A percentile compares a stretch with the other conserved stretches of the same genome.
Conservation (phyloP, 2,329 filamentous ascomycete genomes). For the Verticillium dahliae region DNA sequence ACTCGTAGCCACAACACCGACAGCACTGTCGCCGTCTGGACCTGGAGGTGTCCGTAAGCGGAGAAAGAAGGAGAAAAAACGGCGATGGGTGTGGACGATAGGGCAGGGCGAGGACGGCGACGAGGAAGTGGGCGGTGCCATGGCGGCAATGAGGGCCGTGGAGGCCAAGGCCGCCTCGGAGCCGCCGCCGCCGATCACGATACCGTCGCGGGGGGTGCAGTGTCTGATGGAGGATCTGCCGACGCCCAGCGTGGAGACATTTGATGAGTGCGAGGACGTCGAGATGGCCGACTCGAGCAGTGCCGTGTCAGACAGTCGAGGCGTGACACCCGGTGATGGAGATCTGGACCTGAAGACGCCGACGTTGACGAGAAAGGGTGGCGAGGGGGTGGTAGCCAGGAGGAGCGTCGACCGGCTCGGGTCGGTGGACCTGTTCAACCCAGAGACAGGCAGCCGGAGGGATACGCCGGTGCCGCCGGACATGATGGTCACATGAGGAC, state of each 20-base stretch:
- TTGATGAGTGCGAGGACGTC: conserved; percentile 29
- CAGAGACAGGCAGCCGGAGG: conserved; percentile 19
- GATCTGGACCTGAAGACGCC: conserved; percentile 34
- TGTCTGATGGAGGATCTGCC: conserved; percentile 21
- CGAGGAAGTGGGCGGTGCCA: conserved; percentile 33
- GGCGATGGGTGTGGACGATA: conserved; percentile 62
- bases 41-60: conserved; percentile 43
- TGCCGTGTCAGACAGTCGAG: conserved; percentile 25
- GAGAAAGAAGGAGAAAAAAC: conserved; percentile 52
- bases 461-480: conserved; percentile 29
- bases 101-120: conserved; percentile 43
- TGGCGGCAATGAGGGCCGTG: conserved; percentile 30
- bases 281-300: conserved; percentile 45
- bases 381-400: conserved; percentile 1
- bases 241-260: conserved; percentile 34
- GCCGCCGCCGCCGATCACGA: conserved; percentile 12
- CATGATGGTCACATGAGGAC: conserved; percentile 11
- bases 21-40: conserved; percentile 31
- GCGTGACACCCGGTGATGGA: conserved; percentile 20
- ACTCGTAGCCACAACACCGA: conserved; percentile 34
- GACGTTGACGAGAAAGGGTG: conserved; percentile 17
- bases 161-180: conserved; percentile 16
- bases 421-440: conserved; percentile 19
- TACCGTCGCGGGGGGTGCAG: conserved; percentile 8
- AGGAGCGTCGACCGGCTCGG: conserved; percentile 14